Base-by-base conservation (phyloP, 306 rosid genomes). In the Vigna angularis region DNA sequence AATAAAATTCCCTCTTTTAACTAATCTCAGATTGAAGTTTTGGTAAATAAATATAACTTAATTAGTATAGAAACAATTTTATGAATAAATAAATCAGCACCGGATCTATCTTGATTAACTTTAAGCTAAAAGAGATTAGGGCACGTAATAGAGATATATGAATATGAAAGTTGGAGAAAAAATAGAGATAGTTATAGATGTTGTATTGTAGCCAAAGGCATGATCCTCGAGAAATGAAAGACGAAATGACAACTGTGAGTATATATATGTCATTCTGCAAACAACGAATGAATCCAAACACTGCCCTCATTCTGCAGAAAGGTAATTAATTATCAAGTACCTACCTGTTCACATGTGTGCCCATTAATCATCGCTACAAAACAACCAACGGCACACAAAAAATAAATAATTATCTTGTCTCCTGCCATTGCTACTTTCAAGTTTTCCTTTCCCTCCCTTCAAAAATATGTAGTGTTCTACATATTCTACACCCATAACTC, bases 331-430 rank as follows among this genome's bases (percentile, higher is more conserved):
- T 45, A 78, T 75, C 62, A 62, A 70, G 79, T 72, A 87, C 87
- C 84, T 77, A 86, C 76, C 82, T 67, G 79, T 85, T 89, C 96
- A 91, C 93, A 86, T 87, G 96, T 81, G 81, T 82, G 81, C 81
- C 61, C 68, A 57, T 76, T 79, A 87, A 85, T 89, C 85, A 87
- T 87, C 82, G 73, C 87, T 79, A 83, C 85, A 73, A 79, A 82
- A 82, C 90, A 87, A 87, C 81, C 49, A 69, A 64, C 82, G 57
- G 58, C 81, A 57, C 79, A 70, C 62, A 51, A 49, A 58, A 68
- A 49, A 66, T 82, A 70, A 76, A 53, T 44, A 73, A 81, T 79
- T 75, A 59, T 52, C 73, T 59, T 77, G 81, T 81, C 87, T 81
- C 79, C 78, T 64, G 75, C 18, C 58, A 74, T 69, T 45, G 13